Evolutionary conservation across 2,329 filamentous ascomycete species (phyloP), one percentile per base, ranked within the genome.

Genomic region (Fonsecaea pedrosoi): DNA sequence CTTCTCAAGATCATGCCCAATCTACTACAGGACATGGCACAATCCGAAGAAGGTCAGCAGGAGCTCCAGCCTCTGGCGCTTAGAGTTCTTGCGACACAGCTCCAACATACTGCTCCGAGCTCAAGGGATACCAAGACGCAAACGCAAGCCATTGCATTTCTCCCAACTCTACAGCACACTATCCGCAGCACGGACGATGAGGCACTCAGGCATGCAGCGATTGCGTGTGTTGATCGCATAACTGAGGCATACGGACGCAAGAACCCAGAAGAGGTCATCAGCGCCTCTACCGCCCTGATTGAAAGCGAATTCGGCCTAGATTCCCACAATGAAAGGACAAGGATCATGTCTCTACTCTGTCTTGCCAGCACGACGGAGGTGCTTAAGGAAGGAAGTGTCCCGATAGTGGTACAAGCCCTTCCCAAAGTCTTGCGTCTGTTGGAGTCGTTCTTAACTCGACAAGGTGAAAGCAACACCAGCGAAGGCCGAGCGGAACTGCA

Each of bases 241-340:
- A 87, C 92, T 2, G 94, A 97, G 79, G 94, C 94, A 77, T 98
- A 97, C 77, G 96, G 95, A 72, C 96, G 95, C 82, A 96, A 94
- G 77, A 92, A 97, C 74, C 84, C 90, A 1, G 87, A 90, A 71
- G 89, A 88, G 54, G 90, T 97, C 54, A 84, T 90, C 32, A 86
- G 86, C 4, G 90, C 93, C 4, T 92, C 93, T 4, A 83, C 88
- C 66, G 90, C 90, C 1, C 90, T 99, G 73, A 89, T 91, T 42
- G 59, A 54, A 13, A 89, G 93, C 50, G 82, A 45, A 18, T 45
- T 53, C 12, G 67, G 66, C 25, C 38, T 70, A 10, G 61, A 58
- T 21, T 67, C 64, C 12, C 32, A 48, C n/a, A 60, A 70, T 54
- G 50, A 62, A 15, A 66, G 67, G 38, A 69, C 69, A 4, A 67